Evolutionary conservation across 2,329 filamentous ascomycete genomes (phyloP).

Genomic region (Endoconidiophora polonica): DNA sequence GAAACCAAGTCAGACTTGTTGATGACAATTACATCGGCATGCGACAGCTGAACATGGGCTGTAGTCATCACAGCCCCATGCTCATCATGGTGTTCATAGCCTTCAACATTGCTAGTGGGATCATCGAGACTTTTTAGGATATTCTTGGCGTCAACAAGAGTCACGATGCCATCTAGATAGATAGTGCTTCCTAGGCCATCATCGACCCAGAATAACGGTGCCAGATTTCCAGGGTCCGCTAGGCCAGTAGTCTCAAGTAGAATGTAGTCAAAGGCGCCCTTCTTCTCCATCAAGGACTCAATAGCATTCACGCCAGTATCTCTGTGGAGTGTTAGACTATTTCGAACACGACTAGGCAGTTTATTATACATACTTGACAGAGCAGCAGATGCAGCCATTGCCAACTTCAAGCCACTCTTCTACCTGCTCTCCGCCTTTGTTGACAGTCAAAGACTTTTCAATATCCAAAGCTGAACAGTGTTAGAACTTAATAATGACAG

Average conservation of each 20-base stretch:
- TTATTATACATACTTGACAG: constrained; percentile 53
- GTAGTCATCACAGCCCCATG: constrained; percentile 65
- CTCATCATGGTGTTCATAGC: constrained; percentile 33
- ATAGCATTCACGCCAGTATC: constrained; percentile 89
- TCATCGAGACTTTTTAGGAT: constrained; percentile 71
- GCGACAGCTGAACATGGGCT: constrained; percentile 89
- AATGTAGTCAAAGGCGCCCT: constrained; percentile 92
- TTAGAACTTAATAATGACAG: constrained; percentile 8
- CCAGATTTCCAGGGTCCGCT: constrained; percentile 88
- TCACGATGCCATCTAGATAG: constrained; percentile 93
- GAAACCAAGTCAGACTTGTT: constrained; percentile 85
- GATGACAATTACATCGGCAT: constrained; percentile 85
- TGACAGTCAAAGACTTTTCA: constrained; percentile 87
- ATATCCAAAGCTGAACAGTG: constrained; percentile 61
- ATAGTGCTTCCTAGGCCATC: constrained; percentile 89
- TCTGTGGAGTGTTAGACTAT: constrained; percentile 25
- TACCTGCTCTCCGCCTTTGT: constrained; percentile 63
- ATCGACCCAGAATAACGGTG: constrained; percentile 94
- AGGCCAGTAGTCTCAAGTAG: constrained; percentile 90
- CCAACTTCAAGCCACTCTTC: constrained; percentile 93
- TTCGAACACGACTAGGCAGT: not conserved
- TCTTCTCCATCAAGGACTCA: constrained; percentile 86
- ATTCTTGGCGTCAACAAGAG: constrained; percentile 88
- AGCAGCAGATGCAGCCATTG: constrained; percentile 96
- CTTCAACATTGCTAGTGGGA: constrained; percentile 35